A percentile compares a stretch with the other conserved stretches of the same genome.
phyloP scores from a whole-genome alignment of 2,329 filamentous ascomycete species.

The Lasiodiplodia theobromae region DNA sequence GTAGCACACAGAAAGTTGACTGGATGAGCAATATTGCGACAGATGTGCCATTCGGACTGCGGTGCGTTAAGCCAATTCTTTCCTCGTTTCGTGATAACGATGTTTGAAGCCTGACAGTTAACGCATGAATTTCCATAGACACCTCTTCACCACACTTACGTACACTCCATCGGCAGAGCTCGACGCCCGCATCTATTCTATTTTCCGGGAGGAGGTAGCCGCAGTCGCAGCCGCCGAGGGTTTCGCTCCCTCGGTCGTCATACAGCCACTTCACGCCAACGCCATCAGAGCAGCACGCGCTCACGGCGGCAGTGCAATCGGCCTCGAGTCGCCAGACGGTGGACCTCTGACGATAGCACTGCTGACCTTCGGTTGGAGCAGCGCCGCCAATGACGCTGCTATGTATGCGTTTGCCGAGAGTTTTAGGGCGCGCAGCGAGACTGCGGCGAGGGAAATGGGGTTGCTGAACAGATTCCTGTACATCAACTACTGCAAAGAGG shows the following conservation, averaged over 20 bases:
- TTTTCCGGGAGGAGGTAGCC: conserved; percentile 49
- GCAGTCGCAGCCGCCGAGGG: conserved; percentile 36
- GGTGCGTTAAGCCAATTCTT: conserved; percentile 6
- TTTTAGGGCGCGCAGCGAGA: background rate
- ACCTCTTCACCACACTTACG: conserved; percentile 42
- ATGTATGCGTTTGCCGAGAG: conserved; percentile 5
- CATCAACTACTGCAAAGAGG: conserved; percentile 27
- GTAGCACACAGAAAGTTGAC: background rate
- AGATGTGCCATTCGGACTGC: background rate
- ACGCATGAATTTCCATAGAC: conserved; percentile 21
- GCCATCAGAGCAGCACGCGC: conserved; percentile 17
- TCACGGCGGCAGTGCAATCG: conserved; percentile 32
- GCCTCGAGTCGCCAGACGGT: conserved; percentile 32
- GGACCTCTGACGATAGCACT: conserved; percentile 23
- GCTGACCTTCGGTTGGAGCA: background rate
- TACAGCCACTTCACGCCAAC: conserved; percentile 31
- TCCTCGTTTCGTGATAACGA: no score
- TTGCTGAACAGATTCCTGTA: conserved; percentile 28
- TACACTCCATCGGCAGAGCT: conserved; percentile 46
- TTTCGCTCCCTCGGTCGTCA: conserved; percentile 33
- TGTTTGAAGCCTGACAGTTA: no score
- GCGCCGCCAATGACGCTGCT: background rate
- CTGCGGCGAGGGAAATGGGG: conserved; percentile 8
- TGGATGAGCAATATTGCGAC: background rate
- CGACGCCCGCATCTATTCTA: conserved; percentile 36